Evolutionary conservation across 2,329 filamentous ascomycete species (phyloP).

Genomic region (Graphilbum ipis-grandicollis): DNA sequence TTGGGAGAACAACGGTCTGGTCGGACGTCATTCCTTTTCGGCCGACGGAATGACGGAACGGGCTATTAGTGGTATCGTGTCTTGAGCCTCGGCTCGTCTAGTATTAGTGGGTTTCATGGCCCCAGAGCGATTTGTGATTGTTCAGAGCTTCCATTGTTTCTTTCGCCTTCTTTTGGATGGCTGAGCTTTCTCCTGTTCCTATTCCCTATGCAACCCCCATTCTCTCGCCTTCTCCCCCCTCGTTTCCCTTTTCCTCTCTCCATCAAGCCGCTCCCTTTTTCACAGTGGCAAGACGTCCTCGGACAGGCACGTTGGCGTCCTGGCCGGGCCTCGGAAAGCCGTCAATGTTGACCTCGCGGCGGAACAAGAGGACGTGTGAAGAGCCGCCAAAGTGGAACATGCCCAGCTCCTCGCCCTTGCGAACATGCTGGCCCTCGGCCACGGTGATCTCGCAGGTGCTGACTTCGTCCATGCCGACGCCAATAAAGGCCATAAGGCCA

Average conservation of each 20-base stretch:
- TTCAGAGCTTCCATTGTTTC: too few species aligned
- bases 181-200: too few species aligned
- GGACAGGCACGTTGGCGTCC: constrained; percentile 10
- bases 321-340: constrained; percentile 17
- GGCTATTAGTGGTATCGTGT: too few species aligned
- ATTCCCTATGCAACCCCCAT: too few species aligned
- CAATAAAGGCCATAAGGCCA: constrained; percentile 53
- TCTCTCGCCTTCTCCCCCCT: too few species aligned
- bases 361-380: constrained; percentile 51
- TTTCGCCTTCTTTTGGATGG: too few species aligned
- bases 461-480: constrained; percentile 63
- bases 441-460: constrained; percentile 57
- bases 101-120: too few species aligned
- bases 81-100: too few species aligned
- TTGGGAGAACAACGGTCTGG: too few species aligned
- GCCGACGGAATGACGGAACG: too few species aligned
- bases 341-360: constrained; percentile 32
- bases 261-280: neutral
- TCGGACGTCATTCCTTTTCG: too few species aligned
- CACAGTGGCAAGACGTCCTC: constrained; percentile 13
- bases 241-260: neutral
- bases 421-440: constrained; percentile 43
- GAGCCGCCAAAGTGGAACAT: constrained; percentile 74
- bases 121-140: too few species aligned
- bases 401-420: constrained; percentile 54